phyloP scores from a whole-genome alignment of 805 yeast genomes.

The Nematodospora valgi region DNA sequence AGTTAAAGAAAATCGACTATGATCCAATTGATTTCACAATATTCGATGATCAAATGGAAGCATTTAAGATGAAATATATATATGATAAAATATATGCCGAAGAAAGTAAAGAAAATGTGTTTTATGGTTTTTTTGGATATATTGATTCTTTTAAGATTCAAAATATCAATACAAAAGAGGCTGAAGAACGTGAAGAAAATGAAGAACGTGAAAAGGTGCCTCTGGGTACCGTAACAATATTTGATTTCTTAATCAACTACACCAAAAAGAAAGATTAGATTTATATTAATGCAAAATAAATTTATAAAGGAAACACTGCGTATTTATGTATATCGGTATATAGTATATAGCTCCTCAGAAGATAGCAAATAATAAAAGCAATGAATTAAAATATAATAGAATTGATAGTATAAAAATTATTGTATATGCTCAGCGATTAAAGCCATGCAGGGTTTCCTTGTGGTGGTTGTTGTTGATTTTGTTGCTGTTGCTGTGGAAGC shows the following conservation, averaged over 20 bases:
- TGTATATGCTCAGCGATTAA: constrained; percentile 3
- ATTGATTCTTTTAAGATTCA: constrained; percentile 70
- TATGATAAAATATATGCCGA: constrained; percentile 91
- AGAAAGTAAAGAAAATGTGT: constrained; percentile 83
- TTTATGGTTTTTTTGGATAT: constrained; percentile 86
- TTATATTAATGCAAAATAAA: too few species aligned
- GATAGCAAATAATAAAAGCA: too few species aligned
- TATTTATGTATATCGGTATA: too few species aligned
- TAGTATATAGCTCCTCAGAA: too few species aligned
- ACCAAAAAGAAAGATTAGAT: too few species aligned
- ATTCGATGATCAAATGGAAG: constrained; percentile 70
- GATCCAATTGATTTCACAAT: constrained; percentile 66
- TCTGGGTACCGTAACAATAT: constrained; percentile 55
- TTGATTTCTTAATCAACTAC: constrained; percentile 47
- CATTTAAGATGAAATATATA: constrained; percentile 80
- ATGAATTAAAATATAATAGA: too few species aligned
- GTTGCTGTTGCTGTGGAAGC: constrained; percentile 12
- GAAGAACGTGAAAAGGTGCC: too few species aligned
- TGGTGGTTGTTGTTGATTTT: constrained; percentile 12
- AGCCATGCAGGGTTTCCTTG: constrained; percentile 20
- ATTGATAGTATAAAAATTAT: background rate
- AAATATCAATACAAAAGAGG: constrained; percentile 18
- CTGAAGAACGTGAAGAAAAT: constrained; percentile 28
- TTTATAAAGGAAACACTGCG: too few species aligned
- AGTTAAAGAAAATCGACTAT: constrained; percentile 72